Evolutionary conservation across 331 rosid species (phyloP), one percentile per base, ranked within the genome.

Genomic region (Rhamnella rubrinervis): DNA sequence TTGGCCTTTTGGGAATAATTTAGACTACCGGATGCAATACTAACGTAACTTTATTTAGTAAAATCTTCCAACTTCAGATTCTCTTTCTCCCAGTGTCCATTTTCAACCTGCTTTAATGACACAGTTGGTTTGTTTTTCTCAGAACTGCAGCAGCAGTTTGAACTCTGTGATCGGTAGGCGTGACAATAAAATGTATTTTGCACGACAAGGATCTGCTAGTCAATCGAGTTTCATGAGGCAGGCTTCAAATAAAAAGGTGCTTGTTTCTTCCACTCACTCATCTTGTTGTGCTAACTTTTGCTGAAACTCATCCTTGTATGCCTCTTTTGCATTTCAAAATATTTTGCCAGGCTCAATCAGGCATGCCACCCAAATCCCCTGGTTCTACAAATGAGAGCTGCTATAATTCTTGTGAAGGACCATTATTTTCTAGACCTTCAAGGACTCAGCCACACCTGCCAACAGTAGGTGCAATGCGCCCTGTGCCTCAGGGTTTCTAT

Each of bases 191-290:
- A 25, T 83, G 71, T 74, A 67, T 73, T 88, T 91, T 65, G 92
- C 93, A 2, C 81, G 93, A 73, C 96, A 86, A 78, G 85, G 87
- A 69, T 83, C 96, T 60, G 74, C 72, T 46, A 82, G 88, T 70
- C 79, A 70, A 57, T 82, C 85, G 52, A 62, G 65, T 63, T 91
- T 86, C 79, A 91, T 91, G 97, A 86, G 87, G 82, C 92, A 75
- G 61, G 65, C 82, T 60, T 78, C 87, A 38, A 49, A 20, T 50
- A 70, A 84, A 44, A 84, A 86, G 87, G 92, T 85, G 9, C 23
- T 41, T 59, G 16, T 17, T 60, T 31, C 38, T 35, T 55, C 61
- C 49, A 46, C 63, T 71, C 23, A 23, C 58, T 49, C 18, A 38
- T 41, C 5, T 74, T 71, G 67, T 56, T 71, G 19, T 55, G 44